Evolutionary conservation across 2,329 filamentous ascomycete species (phyloP), one percentile per base, ranked within the genome.

Genomic region (Myrmaecium sp.): DNA sequence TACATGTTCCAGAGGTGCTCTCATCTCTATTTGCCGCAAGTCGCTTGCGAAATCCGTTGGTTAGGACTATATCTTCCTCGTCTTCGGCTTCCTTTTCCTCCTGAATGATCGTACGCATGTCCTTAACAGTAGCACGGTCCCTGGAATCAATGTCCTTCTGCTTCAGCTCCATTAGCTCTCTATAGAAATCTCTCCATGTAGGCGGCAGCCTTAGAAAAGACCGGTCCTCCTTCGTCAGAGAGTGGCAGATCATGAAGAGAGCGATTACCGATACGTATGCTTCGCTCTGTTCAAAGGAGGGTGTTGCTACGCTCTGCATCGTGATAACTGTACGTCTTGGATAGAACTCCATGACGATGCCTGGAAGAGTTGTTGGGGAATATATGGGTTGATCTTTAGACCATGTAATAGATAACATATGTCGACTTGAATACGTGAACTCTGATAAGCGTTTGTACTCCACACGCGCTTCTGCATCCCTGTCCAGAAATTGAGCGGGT

Each of bases 171-270:
- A 72, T 61, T 31, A 93, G 66, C 44, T 95, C 83, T 6, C 66
- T 64, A 73, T 84, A 94, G 2, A 94, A 57, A 36, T 92, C 79
- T 45, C 80, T 73, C 78, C 82, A 98, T 2, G 69, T 63, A 1
- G 74, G 62, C 4, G 84, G 81, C 10, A 98, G 58, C 26, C 79
- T 69, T 34, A 92, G 49, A 32, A 75, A 76, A 3, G 81, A 69
- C 47, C 91, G 95, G 35, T 91, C 82, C 42, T 95, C 86, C 39
- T 81, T 89, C 0, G 69, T 54, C 10, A 73, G 79, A n/a, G 68
- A 65, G 2, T 72, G 70, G 36, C 83, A 93, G 1, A 92, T 62
- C 21, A 79, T 64, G 46, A 92, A 94, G 2, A 98, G 55, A 2
- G 78, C 81, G 8, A 70, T 63, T 0, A 83, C 92, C 5, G 83